Percentiles rank a stretch among this genome's conserved stretches.
Evolutionary conservation across 2,329 filamentous ascomycete species (phyloP).

Genomic region (Curvularia spicifera): DNA sequence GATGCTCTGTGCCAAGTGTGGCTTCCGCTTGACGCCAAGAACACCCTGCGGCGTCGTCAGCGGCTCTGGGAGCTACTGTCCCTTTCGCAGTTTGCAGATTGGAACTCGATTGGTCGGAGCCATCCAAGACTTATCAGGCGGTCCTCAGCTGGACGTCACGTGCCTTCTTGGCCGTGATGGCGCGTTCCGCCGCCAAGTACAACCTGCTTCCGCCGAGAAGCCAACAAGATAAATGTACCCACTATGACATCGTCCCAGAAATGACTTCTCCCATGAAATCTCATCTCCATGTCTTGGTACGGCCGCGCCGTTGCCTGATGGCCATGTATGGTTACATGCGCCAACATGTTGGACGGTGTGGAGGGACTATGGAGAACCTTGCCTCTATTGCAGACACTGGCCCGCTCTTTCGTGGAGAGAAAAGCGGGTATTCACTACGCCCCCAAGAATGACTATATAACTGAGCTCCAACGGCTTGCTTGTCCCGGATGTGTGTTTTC

Average conservation of each 20-base stretch:
- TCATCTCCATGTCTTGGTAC: conserved; percentile 20
- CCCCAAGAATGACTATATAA: conserved; percentile 22
- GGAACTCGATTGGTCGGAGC: conserved; percentile 11
- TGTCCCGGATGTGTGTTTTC: conserved; percentile 5
- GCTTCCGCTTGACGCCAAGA: conserved; percentile 21
- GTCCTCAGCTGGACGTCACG: conserved; percentile 9
- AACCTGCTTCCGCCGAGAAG: conserved; percentile 26
- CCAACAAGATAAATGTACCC: conserved; percentile 25
- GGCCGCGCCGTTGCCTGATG: conserved; percentile 16
- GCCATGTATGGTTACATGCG: conserved; percentile 34
- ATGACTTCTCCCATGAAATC: conserved; percentile 14
- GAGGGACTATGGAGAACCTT: conserved; percentile 24
- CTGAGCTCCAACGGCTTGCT: conserved; percentile 6
- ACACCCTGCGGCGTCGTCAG: conserved; percentile 7
- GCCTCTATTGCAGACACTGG: conserved; percentile 8
- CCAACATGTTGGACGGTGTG: conserved; percentile 28
- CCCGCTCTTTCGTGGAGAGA: conserved; percentile 19
- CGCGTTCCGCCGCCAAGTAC: conserved; percentile 28
- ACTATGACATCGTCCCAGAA: conserved; percentile 40
- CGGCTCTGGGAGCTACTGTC: conserved; percentile 8
- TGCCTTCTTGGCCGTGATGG: conserved; percentile 19
- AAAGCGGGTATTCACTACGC: conserved; percentile 13
- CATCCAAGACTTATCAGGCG: conserved; percentile 1
- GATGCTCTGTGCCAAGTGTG: conserved; percentile 21
- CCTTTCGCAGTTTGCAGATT: not conserved